Evolutionary conservation across 257 asterid species (phyloP).

Genomic region (Jaltomata sinuosa): DNA sequence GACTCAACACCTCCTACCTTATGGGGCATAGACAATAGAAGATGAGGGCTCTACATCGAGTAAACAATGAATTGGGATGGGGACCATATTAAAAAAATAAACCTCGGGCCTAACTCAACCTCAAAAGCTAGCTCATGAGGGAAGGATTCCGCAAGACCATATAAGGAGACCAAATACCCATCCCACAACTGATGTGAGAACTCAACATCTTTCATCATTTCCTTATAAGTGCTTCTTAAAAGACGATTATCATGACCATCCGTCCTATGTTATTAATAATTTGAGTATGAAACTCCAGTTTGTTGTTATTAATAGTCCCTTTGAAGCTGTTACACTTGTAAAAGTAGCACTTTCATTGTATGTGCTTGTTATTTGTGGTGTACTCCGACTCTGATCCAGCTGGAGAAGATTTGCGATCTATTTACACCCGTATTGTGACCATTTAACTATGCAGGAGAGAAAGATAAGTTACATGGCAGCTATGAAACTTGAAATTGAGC

Average conservation of each 20-base stretch:
- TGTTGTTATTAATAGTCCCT: not conserved
- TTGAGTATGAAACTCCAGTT: not conserved
- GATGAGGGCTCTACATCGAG: not conserved
- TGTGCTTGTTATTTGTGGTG: not conserved
- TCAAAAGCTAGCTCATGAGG: not conserved
- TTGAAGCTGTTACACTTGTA: not conserved
- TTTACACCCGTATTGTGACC: not conserved
- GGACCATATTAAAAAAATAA: not conserved
- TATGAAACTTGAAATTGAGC: slow-evolving; percentile 89
- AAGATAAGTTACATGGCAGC: slow-evolving; percentile 66
- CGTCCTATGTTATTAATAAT: not conserved
- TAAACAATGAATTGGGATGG: not conserved
- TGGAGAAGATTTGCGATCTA: not conserved
- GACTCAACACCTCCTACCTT: not conserved
- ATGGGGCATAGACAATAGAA: not conserved
- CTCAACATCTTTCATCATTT: not conserved
- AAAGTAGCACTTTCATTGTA: not conserved
- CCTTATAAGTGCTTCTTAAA: not conserved
- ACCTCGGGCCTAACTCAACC: not conserved
- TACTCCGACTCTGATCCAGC: not conserved
- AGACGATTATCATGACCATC: not conserved
- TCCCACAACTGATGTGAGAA: not conserved
- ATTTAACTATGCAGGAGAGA: slow-evolving; percentile 46
- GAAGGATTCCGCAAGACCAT: not conserved
- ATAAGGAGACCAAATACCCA: not conserved